A percentile compares a stretch with the other conserved stretches of the same genome.
These are phyloP conservation scores for Aspergillus jensenii DNA, from an alignment of 2,329 filamentous ascomycete genomes.

Conservation along the genomic window DNA sequence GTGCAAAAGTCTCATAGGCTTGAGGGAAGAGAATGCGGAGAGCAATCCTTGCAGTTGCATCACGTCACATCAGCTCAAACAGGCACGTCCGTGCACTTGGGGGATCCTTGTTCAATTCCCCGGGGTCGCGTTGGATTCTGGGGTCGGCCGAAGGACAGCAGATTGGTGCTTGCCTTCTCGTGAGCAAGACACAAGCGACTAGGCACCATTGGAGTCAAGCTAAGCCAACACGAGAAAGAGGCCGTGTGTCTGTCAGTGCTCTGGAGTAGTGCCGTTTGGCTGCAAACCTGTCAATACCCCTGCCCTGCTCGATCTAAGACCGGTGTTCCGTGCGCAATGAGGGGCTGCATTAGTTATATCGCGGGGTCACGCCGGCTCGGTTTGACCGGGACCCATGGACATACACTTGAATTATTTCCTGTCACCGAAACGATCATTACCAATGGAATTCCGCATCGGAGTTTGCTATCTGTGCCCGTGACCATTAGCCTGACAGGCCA, in stretches of 20 bases:
- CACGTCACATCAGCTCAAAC: slow-evolving; percentile 11
- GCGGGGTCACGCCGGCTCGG: slow-evolving; percentile 4
- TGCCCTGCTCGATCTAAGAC: slow-evolving; percentile 14
- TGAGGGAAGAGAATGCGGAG: slow-evolving; percentile 1
- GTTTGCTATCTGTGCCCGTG: neutral
- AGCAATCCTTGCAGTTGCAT: slow-evolving; percentile 6
- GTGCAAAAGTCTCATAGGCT: slow-evolving; percentile 7
- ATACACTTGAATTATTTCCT: neutral
- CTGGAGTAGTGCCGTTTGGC: slow-evolving; percentile 23
- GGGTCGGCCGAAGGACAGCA: neutral
- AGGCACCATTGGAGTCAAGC: neutral
- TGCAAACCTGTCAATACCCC: slow-evolving; percentile 14
- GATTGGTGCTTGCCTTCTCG: slow-evolving; percentile 4
- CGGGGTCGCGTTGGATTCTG: slow-evolving; percentile 4
- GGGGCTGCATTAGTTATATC: slow-evolving; percentile 6
- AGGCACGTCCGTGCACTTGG: slow-evolving; percentile 8
- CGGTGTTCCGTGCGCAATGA: slow-evolving; percentile 12
- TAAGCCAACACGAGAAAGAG: slow-evolving; percentile 5
- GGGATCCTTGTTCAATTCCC: neutral
- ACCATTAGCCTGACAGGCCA: slow-evolving; percentile 5
- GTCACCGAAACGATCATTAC: neutral
- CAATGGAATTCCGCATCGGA: neutral
- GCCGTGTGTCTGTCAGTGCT: slow-evolving; percentile 13
- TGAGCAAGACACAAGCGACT: neutral
- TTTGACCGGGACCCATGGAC: slow-evolving; percentile 1